Evolutionary conservation across 192 early-diverging fungal genomes (phyloP), one percentile per base, ranked within the genome.

Genomic region (Backusella luteola): DNA sequence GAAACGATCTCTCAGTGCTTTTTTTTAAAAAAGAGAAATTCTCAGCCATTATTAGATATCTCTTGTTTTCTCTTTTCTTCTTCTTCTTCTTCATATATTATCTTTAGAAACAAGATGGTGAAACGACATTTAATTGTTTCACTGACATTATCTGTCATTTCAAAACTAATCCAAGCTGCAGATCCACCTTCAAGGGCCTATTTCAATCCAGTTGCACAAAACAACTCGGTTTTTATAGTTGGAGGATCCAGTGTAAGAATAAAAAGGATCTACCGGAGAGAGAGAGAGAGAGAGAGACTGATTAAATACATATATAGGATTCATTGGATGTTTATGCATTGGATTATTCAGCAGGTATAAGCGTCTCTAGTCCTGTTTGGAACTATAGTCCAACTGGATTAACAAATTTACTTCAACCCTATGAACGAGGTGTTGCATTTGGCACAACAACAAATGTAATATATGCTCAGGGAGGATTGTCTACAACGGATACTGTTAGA

Each of bases 191-290:
- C 68, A 5, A 69, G 68, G 41, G 35, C 34, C 4, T 38, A 69
- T 23, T 35, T 38, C n/a, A n/a, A 35, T 23, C n/a, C 68, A 38
- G 68, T 39, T 41, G 17, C 7, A 69, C 34, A 69, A 38, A 69
- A 69, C 7, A 69, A 69, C 34, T 38, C 38, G n/a, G 42, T 71
- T 49, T 41, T 46, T 49, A 26, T 49, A 46, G 1, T 71, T 41
- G 70, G 70, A 41, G 70, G 70, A 15, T 69, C 68, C 1, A 39
- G 19, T 38, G 68, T 69, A 69, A 69, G 68, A 69, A 66, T 34
- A 34, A 34, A 39, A 21, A 69, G 9, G 68, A 69, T 69, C 35
- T 41, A 34, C 67, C 67, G 9, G 7, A 35, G 4, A 36, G 36
- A 36, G 35, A 34, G 6, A 66, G 23, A 66, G 21, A 66, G 12